phyloP scores from a whole-genome alignment of 208 protist genomes.

The Angomonas deanei region DNA sequence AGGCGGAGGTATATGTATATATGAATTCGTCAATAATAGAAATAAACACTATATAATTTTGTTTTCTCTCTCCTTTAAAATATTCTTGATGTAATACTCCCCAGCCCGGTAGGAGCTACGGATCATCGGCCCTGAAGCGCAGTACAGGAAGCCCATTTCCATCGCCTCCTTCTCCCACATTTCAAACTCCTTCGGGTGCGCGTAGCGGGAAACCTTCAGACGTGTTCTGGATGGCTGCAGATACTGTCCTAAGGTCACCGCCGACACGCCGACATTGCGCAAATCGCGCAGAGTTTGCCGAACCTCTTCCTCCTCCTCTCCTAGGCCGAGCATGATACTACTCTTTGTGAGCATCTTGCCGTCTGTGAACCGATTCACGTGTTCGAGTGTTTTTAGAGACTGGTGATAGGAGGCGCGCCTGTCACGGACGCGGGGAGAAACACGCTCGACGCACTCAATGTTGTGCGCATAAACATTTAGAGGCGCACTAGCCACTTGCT shows the following conservation, averaged over 20 bases:
- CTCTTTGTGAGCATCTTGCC: conserved; percentile 94
- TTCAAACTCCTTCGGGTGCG: conserved; percentile 95
- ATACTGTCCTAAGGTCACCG: conserved; percentile 96
- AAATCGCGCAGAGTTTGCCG: conserved; percentile 93
- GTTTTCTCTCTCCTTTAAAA: conserved; percentile 69
- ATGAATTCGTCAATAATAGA: conserved; percentile 1
- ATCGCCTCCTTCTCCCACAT: conserved; percentile 92
- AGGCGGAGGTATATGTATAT: not conserved
- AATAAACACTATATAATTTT: conserved; percentile 2
- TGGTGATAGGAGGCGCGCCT: conserved; percentile 93
- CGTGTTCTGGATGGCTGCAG: conserved; percentile 94
- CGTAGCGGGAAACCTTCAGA: conserved; percentile 96
- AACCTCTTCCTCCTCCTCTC: conserved; percentile 95
- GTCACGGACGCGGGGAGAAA: conserved; percentile 92
- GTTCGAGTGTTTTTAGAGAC: conserved; percentile 91
- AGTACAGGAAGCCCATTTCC: conserved; percentile 95
- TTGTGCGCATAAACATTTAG: conserved; percentile 99
- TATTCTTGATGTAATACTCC: conserved; percentile 95
- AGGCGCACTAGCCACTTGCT: conserved; percentile 86
- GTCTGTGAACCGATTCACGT: conserved; percentile 80
- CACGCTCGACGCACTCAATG: conserved; percentile 95
- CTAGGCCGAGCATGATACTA: conserved; percentile 98
- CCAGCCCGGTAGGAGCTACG: conserved; percentile 95
- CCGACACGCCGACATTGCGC: conserved; percentile 88
- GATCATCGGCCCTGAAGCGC: conserved; percentile 94